A percentile compares a stretch with the other conserved stretches of the same genome.
Conservation (phyloP, 371 early-diverging fungal species). For the Mucor circinelloides region DNA sequence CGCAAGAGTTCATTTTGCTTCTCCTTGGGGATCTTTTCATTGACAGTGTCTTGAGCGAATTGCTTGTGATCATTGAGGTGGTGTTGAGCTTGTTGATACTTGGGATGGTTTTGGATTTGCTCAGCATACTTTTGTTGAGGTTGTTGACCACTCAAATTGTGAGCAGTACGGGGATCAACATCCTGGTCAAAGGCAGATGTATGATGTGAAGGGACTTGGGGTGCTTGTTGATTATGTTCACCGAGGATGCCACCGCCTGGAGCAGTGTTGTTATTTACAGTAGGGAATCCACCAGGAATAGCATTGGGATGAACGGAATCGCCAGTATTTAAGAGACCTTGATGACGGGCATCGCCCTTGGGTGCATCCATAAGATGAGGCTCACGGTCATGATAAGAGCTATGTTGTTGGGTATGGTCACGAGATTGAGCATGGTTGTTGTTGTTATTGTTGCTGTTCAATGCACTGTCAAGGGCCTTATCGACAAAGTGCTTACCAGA, state of each 20-base stretch:
- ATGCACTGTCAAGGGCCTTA: slow-evolving; percentile 2
- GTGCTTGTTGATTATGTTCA: neutral
- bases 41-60: slow-evolving; percentile 12
- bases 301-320: slow-evolving; percentile 26
- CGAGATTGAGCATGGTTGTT: neutral
- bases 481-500: slow-evolving; percentile 21
- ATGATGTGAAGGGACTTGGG: neutral
- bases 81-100: slow-evolving; percentile 4
- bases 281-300: slow-evolving; percentile 8
- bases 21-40: slow-evolving; percentile 45
- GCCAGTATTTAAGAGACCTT: slow-evolving; percentile 30
- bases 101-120: neutral
- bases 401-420: neutral
- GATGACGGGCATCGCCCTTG: slow-evolving; percentile 14
- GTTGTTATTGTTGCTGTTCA: neutral
- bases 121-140: neutral
- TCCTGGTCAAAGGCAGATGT: neutral
- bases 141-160: neutral
- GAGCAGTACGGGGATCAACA: neutral
- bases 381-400: slow-evolving; percentile 9
- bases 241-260: neutral
- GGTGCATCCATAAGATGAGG: slow-evolving; percentile 11
- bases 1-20: slow-evolving; percentile 43
- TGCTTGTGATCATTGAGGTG: slow-evolving; percentile 12
- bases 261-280: neutral